phyloP scores from a whole-genome alignment of 192 early-diverging fungal genomes.

The Umbelopsis vinacea region DNA sequence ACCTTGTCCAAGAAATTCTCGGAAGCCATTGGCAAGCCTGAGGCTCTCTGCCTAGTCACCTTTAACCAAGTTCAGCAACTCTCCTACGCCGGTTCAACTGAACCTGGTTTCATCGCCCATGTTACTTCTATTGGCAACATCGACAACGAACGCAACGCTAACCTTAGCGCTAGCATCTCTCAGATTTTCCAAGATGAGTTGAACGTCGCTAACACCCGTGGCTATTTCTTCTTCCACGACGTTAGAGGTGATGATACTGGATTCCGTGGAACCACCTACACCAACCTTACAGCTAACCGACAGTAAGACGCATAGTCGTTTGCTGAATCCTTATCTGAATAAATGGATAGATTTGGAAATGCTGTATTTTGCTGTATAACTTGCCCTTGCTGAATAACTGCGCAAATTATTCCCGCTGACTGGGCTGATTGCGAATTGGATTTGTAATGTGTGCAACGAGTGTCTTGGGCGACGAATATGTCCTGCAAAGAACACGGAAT shows the following conservation, averaged over 20 bases:
- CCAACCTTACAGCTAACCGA: background rate
- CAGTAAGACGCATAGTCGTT: background rate
- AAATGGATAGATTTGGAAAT: too few relatives aligned
- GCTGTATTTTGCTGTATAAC: too few relatives aligned
- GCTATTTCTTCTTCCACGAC: slow-evolving; percentile 40
- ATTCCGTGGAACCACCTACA: slow-evolving; percentile 29
- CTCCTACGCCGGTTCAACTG: slow-evolving; percentile 27
- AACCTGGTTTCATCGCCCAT: slow-evolving; percentile 33
- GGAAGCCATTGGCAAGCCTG: slow-evolving; percentile 42
- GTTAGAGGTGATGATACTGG: slow-evolving; percentile 31
- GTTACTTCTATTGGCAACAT: slow-evolving; percentile 37
- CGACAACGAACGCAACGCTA: slow-evolving; percentile 26
- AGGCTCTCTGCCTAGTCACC: slow-evolving; percentile 38
- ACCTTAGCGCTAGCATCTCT: slow-evolving; percentile 10
- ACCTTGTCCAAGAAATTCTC: slow-evolving; percentile 29
- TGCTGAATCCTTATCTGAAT: background rate
- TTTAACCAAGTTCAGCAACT: slow-evolving; percentile 30
- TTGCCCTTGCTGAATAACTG: too few relatives aligned
- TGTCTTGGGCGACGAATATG: too few relatives aligned
- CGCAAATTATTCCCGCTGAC: too few relatives aligned
- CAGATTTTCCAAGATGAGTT: slow-evolving; percentile 26
- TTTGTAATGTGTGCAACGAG: too few relatives aligned
- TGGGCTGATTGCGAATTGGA: too few relatives aligned
- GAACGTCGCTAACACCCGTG: slow-evolving; percentile 21
- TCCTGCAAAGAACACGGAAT: too few relatives aligned